phyloP scores from a whole-genome alignment of 371 early-diverging fungal genomes.

The Parasitella parasitica region DNA sequence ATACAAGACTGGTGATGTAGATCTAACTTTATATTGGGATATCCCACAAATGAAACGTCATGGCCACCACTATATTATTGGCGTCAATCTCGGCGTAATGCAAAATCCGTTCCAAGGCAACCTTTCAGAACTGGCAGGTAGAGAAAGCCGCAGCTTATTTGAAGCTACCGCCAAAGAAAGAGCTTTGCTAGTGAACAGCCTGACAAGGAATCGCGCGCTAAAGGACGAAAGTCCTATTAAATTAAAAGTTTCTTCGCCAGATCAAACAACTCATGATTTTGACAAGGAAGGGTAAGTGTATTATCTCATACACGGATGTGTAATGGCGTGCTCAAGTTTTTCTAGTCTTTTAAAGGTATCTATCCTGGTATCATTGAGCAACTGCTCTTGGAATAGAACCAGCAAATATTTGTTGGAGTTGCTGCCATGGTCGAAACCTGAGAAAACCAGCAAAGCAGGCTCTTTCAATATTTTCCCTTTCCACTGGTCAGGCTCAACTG shows the following conservation, averaged over 20 bases:
- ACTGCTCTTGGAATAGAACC: slow-evolving; percentile 67
- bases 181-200: slow-evolving; percentile 56
- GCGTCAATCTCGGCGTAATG: slow-evolving; percentile 82
- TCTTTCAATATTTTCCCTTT: slow-evolving; percentile 45
- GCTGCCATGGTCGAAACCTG: slow-evolving; percentile 36
- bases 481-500: slow-evolving; percentile 66
- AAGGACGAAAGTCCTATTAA: slow-evolving; percentile 74
- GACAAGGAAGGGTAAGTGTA: slow-evolving; percentile 46
- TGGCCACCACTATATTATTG: slow-evolving; percentile 89
- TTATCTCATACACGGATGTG: too few relatives aligned
- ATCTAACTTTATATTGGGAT: slow-evolving; percentile 86
- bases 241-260: slow-evolving; percentile 47
- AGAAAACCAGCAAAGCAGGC: slow-evolving; percentile 29
- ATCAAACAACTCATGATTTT: slow-evolving; percentile 52
- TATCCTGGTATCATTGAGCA: slow-evolving; percentile 49
- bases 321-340: background rate
- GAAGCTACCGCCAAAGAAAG: slow-evolving; percentile 70
- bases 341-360: slow-evolving; percentile 54
- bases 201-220: slow-evolving; percentile 56
- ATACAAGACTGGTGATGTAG: slow-evolving; percentile 82
- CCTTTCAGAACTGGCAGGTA: background rate
- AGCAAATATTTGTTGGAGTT: slow-evolving; percentile 57
- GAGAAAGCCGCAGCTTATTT: slow-evolving; percentile 55
- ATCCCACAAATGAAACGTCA: slow-evolving; percentile 54
- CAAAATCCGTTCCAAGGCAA: slow-evolving; percentile 63